Conservation (phyloP, 176 grass and related monocot genomes). For the Triticum dicoccoides region DNA sequence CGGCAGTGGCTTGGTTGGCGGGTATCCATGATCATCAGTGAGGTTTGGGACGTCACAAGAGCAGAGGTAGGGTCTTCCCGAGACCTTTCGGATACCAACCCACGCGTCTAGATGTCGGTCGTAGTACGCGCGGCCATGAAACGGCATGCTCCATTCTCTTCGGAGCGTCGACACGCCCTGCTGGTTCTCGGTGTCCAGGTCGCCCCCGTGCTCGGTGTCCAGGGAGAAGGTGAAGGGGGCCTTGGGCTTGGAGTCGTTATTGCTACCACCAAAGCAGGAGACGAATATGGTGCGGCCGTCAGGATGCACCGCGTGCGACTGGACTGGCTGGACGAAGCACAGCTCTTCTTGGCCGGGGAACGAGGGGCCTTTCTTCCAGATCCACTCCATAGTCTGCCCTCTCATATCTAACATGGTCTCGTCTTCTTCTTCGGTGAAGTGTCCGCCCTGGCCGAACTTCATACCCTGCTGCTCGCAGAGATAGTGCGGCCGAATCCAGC, state of each 20-base stretch:
- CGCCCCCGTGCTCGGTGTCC: background rate
- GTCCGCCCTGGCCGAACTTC: background rate
- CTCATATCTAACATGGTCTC: background rate
- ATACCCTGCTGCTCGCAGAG: background rate
- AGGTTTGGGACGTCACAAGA: background rate
- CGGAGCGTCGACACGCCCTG: no score
- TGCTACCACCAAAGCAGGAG: background rate
- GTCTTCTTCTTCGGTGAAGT: background rate
- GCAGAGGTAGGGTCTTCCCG: background rate
- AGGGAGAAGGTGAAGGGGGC: background rate
- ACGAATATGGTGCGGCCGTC: background rate
- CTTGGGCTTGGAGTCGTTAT: background rate
- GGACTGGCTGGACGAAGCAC: background rate
- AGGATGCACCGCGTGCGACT: background rate
- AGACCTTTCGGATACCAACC: background rate
- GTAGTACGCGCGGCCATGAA: background rate
- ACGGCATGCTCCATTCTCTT: background rate
- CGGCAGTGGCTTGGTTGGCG: background rate
- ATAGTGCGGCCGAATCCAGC: background rate
- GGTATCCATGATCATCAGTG: background rate
- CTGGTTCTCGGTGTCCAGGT: no score
- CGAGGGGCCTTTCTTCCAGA: background rate
- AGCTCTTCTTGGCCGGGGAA: background rate
- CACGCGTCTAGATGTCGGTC: background rate
- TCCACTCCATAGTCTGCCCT: background rate